phyloP scores from a whole-genome alignment of 441 rosid genomes.

The Euphorbia schlechtendalii region DNA sequence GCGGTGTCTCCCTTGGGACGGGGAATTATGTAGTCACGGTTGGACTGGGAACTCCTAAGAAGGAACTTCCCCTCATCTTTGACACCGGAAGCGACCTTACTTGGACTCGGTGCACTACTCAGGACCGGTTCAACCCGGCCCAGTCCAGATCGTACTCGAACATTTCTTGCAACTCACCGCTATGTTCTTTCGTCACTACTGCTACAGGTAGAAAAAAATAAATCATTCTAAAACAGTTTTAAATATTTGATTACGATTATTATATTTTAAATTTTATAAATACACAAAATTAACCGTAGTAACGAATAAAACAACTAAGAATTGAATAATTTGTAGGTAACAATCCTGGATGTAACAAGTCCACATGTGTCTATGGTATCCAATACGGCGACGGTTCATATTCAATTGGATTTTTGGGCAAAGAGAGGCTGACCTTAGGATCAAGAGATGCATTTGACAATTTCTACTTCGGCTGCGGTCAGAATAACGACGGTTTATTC shows the following conservation, averaged over 20 bases:
- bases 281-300: no score
- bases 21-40: slow-evolving; percentile 59
- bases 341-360: slow-evolving; percentile 35
- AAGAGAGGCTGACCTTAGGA: slow-evolving; percentile 49
- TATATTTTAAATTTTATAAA: no score
- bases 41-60: slow-evolving; percentile 60
- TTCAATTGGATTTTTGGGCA: slow-evolving; percentile 56
- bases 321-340: slow-evolving; percentile 34
- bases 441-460: slow-evolving; percentile 33
- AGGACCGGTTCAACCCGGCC: slow-evolving; percentile 29
- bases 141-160: slow-evolving; percentile 48
- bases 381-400: slow-evolving; percentile 68
- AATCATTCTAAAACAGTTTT: no score
- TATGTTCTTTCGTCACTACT: slow-evolving; percentile 43
- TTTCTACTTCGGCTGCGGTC: slow-evolving; percentile 70
- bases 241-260: no score
- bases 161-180: slow-evolving; percentile 45
- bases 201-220: no score
- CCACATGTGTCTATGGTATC: slow-evolving; percentile 58
- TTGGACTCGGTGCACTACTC: slow-evolving; percentile 57
- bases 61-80: slow-evolving; percentile 46
- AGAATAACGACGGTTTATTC: slow-evolving; percentile 59
- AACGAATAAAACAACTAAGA: neutral
- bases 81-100: slow-evolving; percentile 74
- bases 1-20: slow-evolving; percentile 49